A percentile compares a stretch with the other conserved stretches of the same genome.
Conservation (phyloP, 2,329 filamentous ascomycete genomes). For the Phialemoniopsis sp. region DNA sequence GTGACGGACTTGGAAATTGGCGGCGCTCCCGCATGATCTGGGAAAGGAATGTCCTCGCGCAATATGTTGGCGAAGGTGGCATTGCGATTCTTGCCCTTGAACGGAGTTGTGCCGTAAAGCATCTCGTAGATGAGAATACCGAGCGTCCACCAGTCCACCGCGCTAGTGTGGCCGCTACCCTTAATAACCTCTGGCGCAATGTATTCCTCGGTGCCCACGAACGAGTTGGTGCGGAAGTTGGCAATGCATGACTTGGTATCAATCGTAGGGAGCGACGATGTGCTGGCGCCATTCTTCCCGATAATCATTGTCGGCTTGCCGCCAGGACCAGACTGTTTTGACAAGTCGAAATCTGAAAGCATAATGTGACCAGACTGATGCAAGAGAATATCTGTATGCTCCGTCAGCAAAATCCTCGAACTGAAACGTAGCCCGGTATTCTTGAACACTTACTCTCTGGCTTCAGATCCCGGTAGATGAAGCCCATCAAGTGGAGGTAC, state of each 20-base stretch:
- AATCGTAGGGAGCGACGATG: constrained; percentile 87
- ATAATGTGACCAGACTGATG: constrained; percentile 99
- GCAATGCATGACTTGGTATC: constrained; percentile 98
- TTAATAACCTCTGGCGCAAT: constrained; percentile 99
- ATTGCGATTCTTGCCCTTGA: constrained; percentile 99
- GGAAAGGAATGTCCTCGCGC: constrained; percentile 92
- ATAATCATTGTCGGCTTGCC: constrained; percentile 98
- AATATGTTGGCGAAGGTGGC: constrained; percentile 97
- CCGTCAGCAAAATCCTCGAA: neutral
- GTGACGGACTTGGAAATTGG: constrained; percentile 83
- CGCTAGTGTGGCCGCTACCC: constrained; percentile 95
- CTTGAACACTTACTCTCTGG: constrained; percentile 76
- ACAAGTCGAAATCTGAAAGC: constrained; percentile 97
- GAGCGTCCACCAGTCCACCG: constrained; percentile 98
- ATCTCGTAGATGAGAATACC: constrained; percentile 98
- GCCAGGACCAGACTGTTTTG: constrained; percentile 93
- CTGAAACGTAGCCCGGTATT: neutral
- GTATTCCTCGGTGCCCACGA: constrained; percentile 97
- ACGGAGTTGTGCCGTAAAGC: constrained; percentile 96
- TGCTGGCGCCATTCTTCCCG: constrained; percentile 81
- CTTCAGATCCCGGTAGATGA: constrained; percentile 97
- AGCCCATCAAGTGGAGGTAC: constrained; percentile 97
- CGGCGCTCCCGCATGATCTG: constrained; percentile 78
- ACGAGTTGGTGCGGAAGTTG: constrained; percentile 97
- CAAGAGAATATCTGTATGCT: constrained; percentile 75